Percentiles rank a stretch among this genome's conserved stretches.
phyloP scores from a whole-genome alignment of 306 rosid genomes.

The Ochetophila trinervis region DNA sequence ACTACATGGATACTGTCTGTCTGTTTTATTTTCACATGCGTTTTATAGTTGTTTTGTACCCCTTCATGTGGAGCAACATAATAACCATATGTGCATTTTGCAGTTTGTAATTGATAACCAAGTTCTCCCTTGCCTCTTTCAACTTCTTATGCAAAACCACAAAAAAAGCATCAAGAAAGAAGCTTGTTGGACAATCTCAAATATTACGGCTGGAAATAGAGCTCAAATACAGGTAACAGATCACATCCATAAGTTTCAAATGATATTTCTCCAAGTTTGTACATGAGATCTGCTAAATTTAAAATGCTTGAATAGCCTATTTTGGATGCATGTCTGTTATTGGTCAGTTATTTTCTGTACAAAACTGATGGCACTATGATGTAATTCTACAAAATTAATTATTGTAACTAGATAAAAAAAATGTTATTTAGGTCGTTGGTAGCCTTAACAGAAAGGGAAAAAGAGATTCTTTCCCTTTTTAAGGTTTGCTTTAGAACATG shows the following conservation, averaged over 20 bases:
- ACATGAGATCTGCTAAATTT: background rate
- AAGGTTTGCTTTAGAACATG: too few relatives aligned
- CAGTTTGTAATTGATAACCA: conserved; percentile 55
- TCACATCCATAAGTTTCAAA: background rate
- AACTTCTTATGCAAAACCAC: conserved; percentile 55
- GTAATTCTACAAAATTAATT: too few relatives aligned
- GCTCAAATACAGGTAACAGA: conserved; percentile 56
- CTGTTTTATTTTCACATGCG: background rate
- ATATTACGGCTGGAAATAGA: conserved; percentile 67
- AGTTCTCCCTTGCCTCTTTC: conserved; percentile 48
- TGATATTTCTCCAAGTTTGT: background rate
- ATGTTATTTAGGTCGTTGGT: background rate
- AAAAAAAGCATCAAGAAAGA: conserved; percentile 68
- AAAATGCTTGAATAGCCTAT: background rate
- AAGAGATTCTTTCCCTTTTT: too few relatives aligned
- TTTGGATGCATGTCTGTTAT: conserved; percentile 3
- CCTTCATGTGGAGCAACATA: background rate
- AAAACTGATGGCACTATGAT: background rate
- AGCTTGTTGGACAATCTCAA: conserved; percentile 74
- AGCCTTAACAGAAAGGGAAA: too few relatives aligned
- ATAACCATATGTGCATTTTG: conserved; percentile 12
- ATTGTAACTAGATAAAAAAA: background rate
- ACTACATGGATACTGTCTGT: too few relatives aligned
- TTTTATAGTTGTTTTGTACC: background rate
- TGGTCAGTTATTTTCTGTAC: background rate